phyloP scores from a whole-genome alignment of 2,329 filamentous ascomycete species.

The Scytalidium sp. region DNA sequence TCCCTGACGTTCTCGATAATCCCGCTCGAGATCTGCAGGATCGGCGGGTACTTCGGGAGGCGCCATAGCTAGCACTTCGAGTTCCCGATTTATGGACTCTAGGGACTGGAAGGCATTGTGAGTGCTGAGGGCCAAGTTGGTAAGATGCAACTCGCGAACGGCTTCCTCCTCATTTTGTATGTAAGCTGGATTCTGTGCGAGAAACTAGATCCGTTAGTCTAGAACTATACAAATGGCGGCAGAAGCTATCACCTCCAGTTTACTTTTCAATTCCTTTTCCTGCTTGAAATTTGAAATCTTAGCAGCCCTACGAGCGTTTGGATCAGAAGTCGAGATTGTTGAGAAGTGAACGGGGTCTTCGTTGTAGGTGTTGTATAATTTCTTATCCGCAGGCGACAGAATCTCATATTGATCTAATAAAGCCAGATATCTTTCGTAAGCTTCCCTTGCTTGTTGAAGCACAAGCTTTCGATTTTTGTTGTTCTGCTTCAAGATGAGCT shows the following conservation, averaged over 20 bases:
- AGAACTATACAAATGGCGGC: conserved; percentile 36
- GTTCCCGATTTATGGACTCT: conserved; percentile 82
- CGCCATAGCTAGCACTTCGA: conserved; percentile 76
- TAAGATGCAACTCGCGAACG: conserved; percentile 75
- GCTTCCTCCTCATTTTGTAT: conserved; percentile 78
- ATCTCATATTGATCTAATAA: conserved; percentile 77
- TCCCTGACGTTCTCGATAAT: conserved; percentile 43
- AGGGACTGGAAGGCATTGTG: conserved; percentile 83
- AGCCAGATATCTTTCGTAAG: conserved; percentile 77
- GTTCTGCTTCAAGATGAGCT: conserved; percentile 69
- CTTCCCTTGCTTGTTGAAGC: conserved; percentile 61
- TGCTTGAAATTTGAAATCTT: conserved; percentile 85
- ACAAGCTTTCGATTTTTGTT: conserved; percentile 58
- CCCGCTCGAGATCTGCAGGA: conserved; percentile 40
- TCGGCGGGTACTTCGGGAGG: conserved; percentile 49
- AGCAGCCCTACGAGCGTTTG: conserved; percentile 68
- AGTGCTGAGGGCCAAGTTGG: conserved; percentile 68
- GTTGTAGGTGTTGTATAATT: conserved; percentile 69
- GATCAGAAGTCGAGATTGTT: conserved; percentile 61
- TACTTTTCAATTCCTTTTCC: conserved; percentile 81
- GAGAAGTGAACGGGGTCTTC: conserved; percentile 73
- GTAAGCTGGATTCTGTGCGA: conserved; percentile 55
- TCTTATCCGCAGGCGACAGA: conserved; percentile 60
- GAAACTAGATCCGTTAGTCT: conserved; percentile 43
- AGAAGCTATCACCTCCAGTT: conserved; percentile 62